Base-by-base conservation (phyloP, 2,329 filamentous ascomycete species). In the Aspergillus proliferans region DNA sequence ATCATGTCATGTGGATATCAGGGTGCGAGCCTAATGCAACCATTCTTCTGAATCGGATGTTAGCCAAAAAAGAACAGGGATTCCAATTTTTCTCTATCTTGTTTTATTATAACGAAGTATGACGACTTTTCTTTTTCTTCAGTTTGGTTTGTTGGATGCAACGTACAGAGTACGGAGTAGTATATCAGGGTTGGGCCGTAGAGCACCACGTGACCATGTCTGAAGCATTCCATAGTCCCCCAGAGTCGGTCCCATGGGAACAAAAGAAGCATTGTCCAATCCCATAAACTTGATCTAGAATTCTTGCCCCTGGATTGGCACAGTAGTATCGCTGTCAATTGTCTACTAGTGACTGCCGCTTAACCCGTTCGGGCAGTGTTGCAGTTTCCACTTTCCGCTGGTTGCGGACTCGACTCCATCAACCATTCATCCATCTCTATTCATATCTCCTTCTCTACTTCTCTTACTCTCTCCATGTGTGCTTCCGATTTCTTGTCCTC, bases 91-190 rank as follows among this genome's bases (percentile, higher is more conserved):
- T 56, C 61, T 63, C 60, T 58, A 58, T 63, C 49, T 53, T 53
- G 49, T 60, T 53, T 61, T 57, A 58, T 59, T 51, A 56, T 64
- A 68, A 67, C 64, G 64, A 68, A 68, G 65, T 67, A 66, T 63
- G 59, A 66, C 59, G 60, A 59, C 59, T 63, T 58, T 55, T 52
- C 54, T 60, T 58, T 54, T 58, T 60, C 57, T 36, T 18, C 14
- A n/a, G 2, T 36, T 36, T 36, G 14, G 15, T n/a, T 18, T 30
- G 26, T 30, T 30, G 26, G 34, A 36, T 36, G 34, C 15, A 36
- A 36, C 34, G 34, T 36, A 36, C 34, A 6, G 14, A 36, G 14
- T 15, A 36, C 9, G 26, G 26, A 28, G 9, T 30, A 30, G 26
- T 10, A 30, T 12, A 30, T 30, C 26, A 12, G 10, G 4, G 4